Evolutionary conservation across 257 asterid genomes (phyloP), one percentile per base, ranked within the genome.

Genomic region (Solanum piurae): DNA sequence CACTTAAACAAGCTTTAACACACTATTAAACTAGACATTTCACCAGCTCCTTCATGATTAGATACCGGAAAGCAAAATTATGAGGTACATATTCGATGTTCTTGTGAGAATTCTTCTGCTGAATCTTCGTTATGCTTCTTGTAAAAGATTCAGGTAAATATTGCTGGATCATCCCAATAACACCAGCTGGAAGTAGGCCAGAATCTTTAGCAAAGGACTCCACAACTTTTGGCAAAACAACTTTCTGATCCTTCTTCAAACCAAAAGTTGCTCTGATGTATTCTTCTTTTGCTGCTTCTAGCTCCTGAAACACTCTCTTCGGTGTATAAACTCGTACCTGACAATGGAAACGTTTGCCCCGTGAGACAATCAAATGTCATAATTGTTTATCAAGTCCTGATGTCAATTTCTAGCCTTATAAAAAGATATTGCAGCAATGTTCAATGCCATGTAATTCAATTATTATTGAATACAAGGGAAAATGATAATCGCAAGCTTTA

Each of bases 251-350:
- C 89, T 91, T 96, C 18, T 93, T 91, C 13, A 94, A 88, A 1
- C 98, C 98, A 84, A 97, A 94, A 2, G 99, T 94, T 52, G 99
- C 99, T 40, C 99, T 92, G 8, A 96, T 93, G 87, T 94, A 97
- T 46, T 96, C 99, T 73, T 95, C 98, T 90, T 96, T 96, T 16
- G 98, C 99, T 25, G 94, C 95, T 93, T 96, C 98, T 73, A 97
- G 93, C 71, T 96, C 98, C 90, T 93, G 98, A 84, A 91, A 68
- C 46, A 96, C 91, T 88, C 93, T 91, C 77, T 94, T 94, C 9
- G 98, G 94, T 4, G 95, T 95, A 93, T 93, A 97, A 18, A 92
- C 85, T 1, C 99, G 95, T 87, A 97, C 96, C 99, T 97, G 90
- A 66, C 58, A 84, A 13, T 3, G 77, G 49, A 27, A 64, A 60